Percentiles rank a stretch among this genome's conserved stretches.
Conservation (phyloP, 2,329 filamentous ascomycete genomes). For the Diaporthe destruens region DNA sequence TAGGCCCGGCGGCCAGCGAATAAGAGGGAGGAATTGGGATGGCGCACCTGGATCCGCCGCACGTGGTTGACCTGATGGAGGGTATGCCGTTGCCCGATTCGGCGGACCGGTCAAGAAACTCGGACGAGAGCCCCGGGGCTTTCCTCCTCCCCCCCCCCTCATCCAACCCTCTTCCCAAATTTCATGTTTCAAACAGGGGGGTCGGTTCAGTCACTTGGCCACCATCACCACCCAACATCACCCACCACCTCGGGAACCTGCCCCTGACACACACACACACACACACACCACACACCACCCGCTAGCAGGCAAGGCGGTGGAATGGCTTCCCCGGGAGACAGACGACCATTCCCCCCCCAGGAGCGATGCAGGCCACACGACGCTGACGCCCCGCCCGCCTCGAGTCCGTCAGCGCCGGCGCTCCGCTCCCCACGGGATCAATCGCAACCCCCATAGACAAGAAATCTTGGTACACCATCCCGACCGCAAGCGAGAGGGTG, state of each 20-base stretch:
- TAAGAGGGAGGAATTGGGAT: not conserved
- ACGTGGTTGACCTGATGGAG: constrained; percentile 33
- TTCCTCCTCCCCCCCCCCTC: not conserved
- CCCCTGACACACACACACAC: constrained; percentile 23
- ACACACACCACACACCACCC: not conserved
- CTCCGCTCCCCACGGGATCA: not conserved
- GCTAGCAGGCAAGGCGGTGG: not conserved
- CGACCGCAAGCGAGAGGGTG: not conserved
- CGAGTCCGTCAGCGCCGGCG: constrained; percentile 1
- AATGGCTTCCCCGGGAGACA: constrained; percentile 30
- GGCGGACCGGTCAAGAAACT: constrained; percentile 33
- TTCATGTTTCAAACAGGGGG: constrained; percentile 24
- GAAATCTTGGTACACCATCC: not conserved
- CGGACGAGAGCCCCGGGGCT: constrained; percentile 8
- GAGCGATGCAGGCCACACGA: not conserved
- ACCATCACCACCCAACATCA: not conserved
- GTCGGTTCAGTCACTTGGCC: not conserved
- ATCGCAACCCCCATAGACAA: too few relatives aligned
- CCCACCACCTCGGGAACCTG: not conserved
- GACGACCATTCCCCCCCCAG: too few relatives aligned
- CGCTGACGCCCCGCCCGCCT: not conserved
- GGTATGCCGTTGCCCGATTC: constrained; percentile 28
- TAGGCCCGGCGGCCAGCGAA: too few relatives aligned
- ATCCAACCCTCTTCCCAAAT: too few relatives aligned
- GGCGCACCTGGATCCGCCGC: constrained; percentile 7